Conservation (phyloP, 768 basidiomycete genomes). For the Russula sp. region DNA sequence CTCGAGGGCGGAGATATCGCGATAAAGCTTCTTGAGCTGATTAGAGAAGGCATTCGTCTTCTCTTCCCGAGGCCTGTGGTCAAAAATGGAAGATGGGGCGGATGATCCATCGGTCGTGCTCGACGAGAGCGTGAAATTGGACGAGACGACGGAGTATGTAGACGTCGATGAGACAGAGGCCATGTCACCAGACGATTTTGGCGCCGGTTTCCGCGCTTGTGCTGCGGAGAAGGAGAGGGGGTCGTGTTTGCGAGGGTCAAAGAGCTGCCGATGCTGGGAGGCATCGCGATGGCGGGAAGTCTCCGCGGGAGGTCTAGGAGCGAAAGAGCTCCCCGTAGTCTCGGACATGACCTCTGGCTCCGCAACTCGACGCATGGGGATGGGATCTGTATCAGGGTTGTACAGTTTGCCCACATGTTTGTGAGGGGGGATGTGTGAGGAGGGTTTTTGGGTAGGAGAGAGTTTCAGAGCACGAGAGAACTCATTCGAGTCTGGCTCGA, state of each 20-base stretch:
- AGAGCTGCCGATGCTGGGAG: conserved; percentile 51
- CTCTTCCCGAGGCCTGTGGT: conserved; percentile 44
- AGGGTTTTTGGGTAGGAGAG: conserved; percentile 42
- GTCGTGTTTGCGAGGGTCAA: conserved; percentile 88
- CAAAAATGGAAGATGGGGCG: conserved; percentile 63
- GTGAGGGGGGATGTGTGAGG: conserved; percentile 29
- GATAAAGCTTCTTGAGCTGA: conserved; percentile 79
- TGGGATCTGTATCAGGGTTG: conserved; percentile 66
- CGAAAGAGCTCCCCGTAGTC: conserved; percentile 46
- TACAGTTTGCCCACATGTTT: conserved; percentile 48
- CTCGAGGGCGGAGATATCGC: conserved; percentile 76
- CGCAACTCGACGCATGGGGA: conserved; percentile 49
- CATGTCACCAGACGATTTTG: conserved; percentile 62
- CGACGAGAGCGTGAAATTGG: conserved; percentile 68
- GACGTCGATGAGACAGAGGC: conserved; percentile 71
- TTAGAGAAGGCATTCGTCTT: conserved; percentile 62
- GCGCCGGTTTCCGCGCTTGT: conserved; percentile 47
- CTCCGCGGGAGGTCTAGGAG: conserved; percentile 33
- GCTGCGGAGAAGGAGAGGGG: conserved; percentile 73
- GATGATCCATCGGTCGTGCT: conserved; percentile 70
- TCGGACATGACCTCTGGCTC: conserved; percentile 67
- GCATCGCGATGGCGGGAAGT: conserved; percentile 34
- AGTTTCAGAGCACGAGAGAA: conserved; percentile 69
- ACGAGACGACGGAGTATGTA: conserved; percentile 60
- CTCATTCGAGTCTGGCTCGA: conserved; percentile 63